Percentiles rank a stretch among this genome's conserved stretches.
These are phyloP conservation scores for Pseudognaphalium luteoalbum DNA, from an alignment of 129 eudicot genomes.

Conservation along the genomic window DNA sequence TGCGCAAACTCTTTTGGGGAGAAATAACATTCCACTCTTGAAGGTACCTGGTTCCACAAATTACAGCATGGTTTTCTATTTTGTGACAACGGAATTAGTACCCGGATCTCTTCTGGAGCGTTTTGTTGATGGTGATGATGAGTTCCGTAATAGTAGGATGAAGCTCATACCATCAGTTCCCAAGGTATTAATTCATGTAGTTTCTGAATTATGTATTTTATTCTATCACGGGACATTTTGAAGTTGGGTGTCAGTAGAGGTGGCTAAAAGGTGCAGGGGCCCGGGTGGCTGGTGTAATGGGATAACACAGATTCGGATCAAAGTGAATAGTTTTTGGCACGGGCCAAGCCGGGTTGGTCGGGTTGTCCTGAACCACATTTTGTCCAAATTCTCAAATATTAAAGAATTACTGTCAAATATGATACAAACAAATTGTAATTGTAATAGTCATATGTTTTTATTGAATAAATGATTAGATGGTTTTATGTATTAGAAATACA, in stretches of 20 bases:
- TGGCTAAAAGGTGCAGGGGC: not conserved
- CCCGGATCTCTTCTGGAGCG: constrained; percentile 90
- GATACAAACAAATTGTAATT: too few relatives aligned
- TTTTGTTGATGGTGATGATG: constrained; percentile 98
- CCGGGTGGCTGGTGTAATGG: not conserved
- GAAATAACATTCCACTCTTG: constrained; percentile 29
- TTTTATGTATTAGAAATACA: too few relatives aligned
- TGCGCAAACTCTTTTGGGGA: not conserved
- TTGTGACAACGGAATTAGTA: constrained; percentile 60
- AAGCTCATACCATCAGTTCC: constrained; percentile 98
- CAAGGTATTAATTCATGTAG: constrained; percentile 51
- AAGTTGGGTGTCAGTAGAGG: constrained; percentile 2
- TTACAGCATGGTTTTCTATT: constrained; percentile 97
- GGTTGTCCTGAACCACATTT: not conserved
- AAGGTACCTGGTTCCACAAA: constrained; percentile 97
- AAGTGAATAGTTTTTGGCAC: not conserved
- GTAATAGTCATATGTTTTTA: too few relatives aligned
- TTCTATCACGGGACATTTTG: not conserved
- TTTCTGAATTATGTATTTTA: not conserved
- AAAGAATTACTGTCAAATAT: not conserved
- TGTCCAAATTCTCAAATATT: not conserved
- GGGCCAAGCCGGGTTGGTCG: not conserved
- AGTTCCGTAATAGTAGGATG: constrained; percentile 92
- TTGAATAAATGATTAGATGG: too few relatives aligned
- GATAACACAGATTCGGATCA: not conserved